These are phyloP conservation scores for Adenanthera pavonina DNA, from an alignment of 306 rosid species.

Conservation along the genomic window DNA sequence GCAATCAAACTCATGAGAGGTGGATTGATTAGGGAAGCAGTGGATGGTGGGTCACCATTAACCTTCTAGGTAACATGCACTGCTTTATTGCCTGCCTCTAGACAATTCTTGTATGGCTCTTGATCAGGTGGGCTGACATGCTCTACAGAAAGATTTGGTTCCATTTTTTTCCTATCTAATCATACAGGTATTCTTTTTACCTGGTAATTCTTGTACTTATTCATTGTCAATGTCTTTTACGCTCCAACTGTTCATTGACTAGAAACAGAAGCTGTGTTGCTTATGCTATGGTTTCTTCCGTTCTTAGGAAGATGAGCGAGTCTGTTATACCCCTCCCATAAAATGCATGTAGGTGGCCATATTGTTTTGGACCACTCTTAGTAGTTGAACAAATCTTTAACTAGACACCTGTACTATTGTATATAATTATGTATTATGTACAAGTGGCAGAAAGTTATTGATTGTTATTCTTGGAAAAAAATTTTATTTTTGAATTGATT, in stretches of 20 bases:
- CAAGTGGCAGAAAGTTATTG: not conserved
- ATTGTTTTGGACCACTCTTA: not conserved
- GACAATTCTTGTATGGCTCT: slow-evolving; percentile 38
- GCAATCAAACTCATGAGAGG: slow-evolving; percentile 27
- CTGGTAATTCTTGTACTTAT: not conserved
- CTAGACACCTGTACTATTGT: no score
- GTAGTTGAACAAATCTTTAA: not conserved
- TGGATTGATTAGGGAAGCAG: slow-evolving; percentile 39
- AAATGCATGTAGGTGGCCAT: not conserved
- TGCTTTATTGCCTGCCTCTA: slow-evolving; percentile 38
- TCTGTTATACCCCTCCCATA: not conserved
- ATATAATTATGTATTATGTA: not conserved
- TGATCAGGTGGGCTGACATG: slow-evolving; percentile 40
- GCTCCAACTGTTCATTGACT: not conserved
- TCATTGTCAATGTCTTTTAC: slow-evolving; percentile 6
- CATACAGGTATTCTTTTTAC: not conserved
- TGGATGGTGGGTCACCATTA: slow-evolving; percentile 44
- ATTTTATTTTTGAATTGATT: no score
- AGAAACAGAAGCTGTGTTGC: not conserved
- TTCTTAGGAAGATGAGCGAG: not conserved
- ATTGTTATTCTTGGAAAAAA: not conserved
- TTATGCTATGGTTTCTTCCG: slow-evolving; percentile 1
- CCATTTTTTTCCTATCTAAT: slow-evolving; percentile 21
- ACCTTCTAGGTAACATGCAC: slow-evolving; percentile 41
- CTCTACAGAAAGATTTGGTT: slow-evolving; percentile 12